Base-by-base conservation (phyloP, 805 yeast species). In the Starmerella floricola region DNA sequence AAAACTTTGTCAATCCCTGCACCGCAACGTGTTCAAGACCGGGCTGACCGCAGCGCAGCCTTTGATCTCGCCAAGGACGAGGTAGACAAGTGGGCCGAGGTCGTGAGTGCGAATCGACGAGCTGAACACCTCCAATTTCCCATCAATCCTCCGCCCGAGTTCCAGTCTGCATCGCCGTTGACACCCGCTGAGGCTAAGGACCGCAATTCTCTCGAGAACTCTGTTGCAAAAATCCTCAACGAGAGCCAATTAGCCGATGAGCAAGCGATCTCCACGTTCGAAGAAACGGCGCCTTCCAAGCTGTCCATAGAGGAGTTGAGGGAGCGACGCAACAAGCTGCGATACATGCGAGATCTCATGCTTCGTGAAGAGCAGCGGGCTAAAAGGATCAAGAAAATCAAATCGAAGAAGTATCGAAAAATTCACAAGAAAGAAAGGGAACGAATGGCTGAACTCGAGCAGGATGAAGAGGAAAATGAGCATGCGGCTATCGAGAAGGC, bases 311-410 rank as follows among this genome's bases (percentile, higher is more conserved):
- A 81, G 47, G 97, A 91, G 38, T 63, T 88, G 65, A 64, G 67
- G 42, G 75, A 77, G 58, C 71, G 93, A 46, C 79, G 91, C 6
- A 73, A 75, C 45, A 95, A 88, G 62, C 69, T 88, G 52, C 73
- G 97, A 52, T 63, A 81, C 56, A 85, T 86, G 95, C 73, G 98
- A 50, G 98, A 91, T 58, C 72, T 88, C 49, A 84, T 88, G 95
- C 91, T 86, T 66, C 72, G 97, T 55, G 96, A 88, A 55, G 96
- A 88, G 65, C 74, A 78, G 57, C 79, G 83, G 56, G 87, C 97
- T 8, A 86, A 75, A 62, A 73, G 98, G 54, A 71, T 91, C 55
- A 88, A 88, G 67, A 91, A 88, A 65, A 91, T 91, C 62, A 91
- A 91, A 62, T 85, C 95, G 30, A 91, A 88, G 62, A 72, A 85